Base-by-base conservation (phyloP, 2,329 filamentous ascomycete species). In the Macroventuria anomochaeta region DNA sequence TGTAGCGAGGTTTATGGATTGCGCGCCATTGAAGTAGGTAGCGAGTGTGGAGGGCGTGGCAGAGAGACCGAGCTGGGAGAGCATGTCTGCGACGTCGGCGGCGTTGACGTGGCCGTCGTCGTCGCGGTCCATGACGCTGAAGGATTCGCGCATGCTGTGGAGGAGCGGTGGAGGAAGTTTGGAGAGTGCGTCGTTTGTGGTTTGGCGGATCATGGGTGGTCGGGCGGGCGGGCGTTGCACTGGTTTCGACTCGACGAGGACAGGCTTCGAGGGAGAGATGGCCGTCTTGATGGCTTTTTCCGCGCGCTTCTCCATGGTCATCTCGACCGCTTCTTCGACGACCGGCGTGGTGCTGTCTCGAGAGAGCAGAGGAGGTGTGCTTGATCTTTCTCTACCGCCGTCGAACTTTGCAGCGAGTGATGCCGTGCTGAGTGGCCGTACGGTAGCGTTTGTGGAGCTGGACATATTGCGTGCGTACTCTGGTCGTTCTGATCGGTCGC, bases 51-150 rank as follows among this genome's bases (percentile, higher is more conserved):
- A 83, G 1, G 86, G 76, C 3, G 82, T 87, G 3, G 89, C 84
- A 13, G 92, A 89, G 26, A 96, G 84, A 33, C 93, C 93, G 41
- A 97, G 81, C 68, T 96, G 92, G 54, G 84, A 85, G 26, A 99
- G 83, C 84, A 96, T 96, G 66, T 96, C 90, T 13, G 86, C 86
- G 5, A 99, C 87, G 71, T 96, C 91, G 18, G 93, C 89, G 54
- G 89, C 83, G 62, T 88, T 89, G 57, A 99, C 88, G 43, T 85
- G 80, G 15, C 93, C 93, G 68, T 95, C 91, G 68, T 91, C 93
- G 75, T 95, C 88, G 55, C 91, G 84, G 74, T 97, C 95, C 39
- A 99, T 82, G 54, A 97, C 92, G 74, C 96, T 91, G 75, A 97
- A 99, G 0, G 89, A 91, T 71, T 97, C 93, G 56, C 95, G 86